These are phyloP conservation scores for Boletus albobrunnescens DNA, from an alignment of 1,284 basidiomycete genomes.

Conservation along the genomic window DNA sequence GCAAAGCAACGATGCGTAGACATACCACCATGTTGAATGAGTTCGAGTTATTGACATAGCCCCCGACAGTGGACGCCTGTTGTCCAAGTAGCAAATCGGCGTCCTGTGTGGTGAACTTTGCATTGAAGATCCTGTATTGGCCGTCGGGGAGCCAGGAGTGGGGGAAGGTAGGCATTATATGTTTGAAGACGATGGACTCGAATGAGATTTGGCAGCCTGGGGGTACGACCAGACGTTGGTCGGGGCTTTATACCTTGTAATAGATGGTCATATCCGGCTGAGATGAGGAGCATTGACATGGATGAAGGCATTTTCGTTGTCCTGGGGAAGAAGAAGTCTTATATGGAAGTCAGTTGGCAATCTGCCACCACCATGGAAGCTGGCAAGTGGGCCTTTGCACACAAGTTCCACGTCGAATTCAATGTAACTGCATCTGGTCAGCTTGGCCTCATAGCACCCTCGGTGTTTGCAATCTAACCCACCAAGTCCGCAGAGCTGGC, in stretches of 20 bases:
- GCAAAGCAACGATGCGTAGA: neutral
- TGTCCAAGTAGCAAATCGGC: neutral
- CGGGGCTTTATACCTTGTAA: no score
- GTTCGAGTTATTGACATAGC: neutral
- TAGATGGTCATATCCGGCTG: no score
- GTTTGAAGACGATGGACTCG: neutral
- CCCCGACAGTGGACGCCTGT: neutral
- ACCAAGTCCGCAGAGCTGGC: constrained; percentile 22
- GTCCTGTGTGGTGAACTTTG: neutral
- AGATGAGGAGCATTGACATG: no score
- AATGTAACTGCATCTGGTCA: constrained; percentile 24
- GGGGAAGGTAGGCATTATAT: no score
- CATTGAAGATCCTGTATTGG: constrained; percentile 5
- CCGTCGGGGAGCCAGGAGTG: neutral
- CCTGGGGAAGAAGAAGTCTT: no score
- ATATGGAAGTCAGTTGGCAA: no score
- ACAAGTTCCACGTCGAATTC: constrained; percentile 27
- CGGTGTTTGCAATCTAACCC: constrained; percentile 13
- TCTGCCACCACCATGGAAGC: no score
- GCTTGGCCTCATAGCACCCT: neutral
- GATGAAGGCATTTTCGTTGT: no score
- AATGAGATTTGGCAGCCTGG: neutral
- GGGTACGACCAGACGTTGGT: neutral
- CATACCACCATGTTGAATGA: constrained; percentile 6
- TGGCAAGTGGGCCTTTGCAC: constrained; percentile 31